Percentiles rank a stretch among this genome's conserved stretches.
Evolutionary conservation across 176 grass and related monocot species (phyloP).

Genomic region (Calamus simplicifolius): DNA sequence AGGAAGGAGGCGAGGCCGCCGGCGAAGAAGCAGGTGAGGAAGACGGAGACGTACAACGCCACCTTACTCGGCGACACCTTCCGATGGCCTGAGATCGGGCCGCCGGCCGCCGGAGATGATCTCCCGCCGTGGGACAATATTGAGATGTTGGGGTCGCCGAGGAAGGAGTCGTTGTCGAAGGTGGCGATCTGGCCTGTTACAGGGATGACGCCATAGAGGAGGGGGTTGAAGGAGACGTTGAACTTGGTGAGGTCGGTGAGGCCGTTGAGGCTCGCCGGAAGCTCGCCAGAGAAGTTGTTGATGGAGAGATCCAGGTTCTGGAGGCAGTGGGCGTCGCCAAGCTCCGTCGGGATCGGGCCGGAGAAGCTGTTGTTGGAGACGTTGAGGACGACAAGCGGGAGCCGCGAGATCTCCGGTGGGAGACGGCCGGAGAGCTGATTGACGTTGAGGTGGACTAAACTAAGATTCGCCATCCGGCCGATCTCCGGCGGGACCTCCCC

Average conservation of each 20-base stretch:
- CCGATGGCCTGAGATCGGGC: background rate
- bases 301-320: constrained; percentile 48
- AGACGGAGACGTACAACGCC: constrained; percentile 33
- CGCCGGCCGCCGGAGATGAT: background rate
- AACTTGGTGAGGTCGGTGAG: constrained; percentile 51
- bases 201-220: constrained; percentile 46
- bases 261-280: constrained; percentile 46
- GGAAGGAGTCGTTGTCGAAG: constrained; percentile 66
- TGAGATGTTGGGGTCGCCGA: constrained; percentile 57
- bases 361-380: constrained; percentile 56
- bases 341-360: constrained; percentile 47
- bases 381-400: constrained; percentile 73
- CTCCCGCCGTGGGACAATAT: background rate
- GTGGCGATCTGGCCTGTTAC: constrained; percentile 34
- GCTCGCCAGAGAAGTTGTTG: constrained; percentile 82
- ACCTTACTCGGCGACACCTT: constrained; percentile 8
- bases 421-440: constrained; percentile 46
- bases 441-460: constrained; percentile 59
- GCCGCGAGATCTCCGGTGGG: constrained; percentile 33
- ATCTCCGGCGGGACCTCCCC: constrained; percentile 49
- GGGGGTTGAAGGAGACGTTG: constrained; percentile 74
- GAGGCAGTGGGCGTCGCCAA: constrained; percentile 52
- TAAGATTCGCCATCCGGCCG: constrained; percentile 47
- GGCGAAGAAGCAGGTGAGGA: constrained; percentile 32
- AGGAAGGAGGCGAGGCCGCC: constrained; percentile 25